Conservation (phyloP, 139 green algal genomes). For the Astrephomene gubernaculifera region DNA sequence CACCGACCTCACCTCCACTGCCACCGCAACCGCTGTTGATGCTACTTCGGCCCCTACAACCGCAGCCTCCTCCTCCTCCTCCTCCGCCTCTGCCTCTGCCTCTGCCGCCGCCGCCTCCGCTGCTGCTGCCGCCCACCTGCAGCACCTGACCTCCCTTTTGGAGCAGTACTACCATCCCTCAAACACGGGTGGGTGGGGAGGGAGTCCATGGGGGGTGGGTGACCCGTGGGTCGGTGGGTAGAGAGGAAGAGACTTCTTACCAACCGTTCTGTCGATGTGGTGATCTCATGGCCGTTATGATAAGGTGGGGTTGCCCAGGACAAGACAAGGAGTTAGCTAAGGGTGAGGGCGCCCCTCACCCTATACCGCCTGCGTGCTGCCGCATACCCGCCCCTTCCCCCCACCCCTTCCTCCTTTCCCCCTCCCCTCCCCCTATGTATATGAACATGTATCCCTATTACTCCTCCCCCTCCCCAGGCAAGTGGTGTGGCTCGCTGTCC, state of each 20-base stretch:
- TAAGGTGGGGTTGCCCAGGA: background rate
- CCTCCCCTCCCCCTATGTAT: background rate
- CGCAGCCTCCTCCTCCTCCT: slow-evolving; percentile 12
- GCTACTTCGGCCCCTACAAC: slow-evolving; percentile 18
- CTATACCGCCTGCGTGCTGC: background rate
- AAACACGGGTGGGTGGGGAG: slow-evolving; percentile 76
- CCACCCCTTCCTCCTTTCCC: background rate
- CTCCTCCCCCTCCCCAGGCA: slow-evolving; percentile 34
- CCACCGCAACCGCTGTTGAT: background rate
- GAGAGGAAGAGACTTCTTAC: background rate
- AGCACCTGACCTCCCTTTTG: slow-evolving; percentile 67
- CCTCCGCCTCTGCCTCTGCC: background rate
- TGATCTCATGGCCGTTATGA: background rate
- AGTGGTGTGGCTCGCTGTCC: slow-evolving; percentile 65
- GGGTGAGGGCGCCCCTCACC: background rate
- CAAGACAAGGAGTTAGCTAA: background rate
- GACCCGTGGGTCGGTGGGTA: background rate
- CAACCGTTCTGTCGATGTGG: background rate
- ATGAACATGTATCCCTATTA: too few species aligned
- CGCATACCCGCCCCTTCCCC: background rate
- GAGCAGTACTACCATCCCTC: slow-evolving; percentile 92
- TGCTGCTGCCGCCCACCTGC: slow-evolving; percentile 17
- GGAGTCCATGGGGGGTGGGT: background rate
- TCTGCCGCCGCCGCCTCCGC: slow-evolving; percentile 25
- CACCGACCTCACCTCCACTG: background rate